Evolutionary conservation across 176 grass and related monocot genomes (phyloP), one percentile per base, ranked within the genome.

Genomic region (Triticum urartu): DNA sequence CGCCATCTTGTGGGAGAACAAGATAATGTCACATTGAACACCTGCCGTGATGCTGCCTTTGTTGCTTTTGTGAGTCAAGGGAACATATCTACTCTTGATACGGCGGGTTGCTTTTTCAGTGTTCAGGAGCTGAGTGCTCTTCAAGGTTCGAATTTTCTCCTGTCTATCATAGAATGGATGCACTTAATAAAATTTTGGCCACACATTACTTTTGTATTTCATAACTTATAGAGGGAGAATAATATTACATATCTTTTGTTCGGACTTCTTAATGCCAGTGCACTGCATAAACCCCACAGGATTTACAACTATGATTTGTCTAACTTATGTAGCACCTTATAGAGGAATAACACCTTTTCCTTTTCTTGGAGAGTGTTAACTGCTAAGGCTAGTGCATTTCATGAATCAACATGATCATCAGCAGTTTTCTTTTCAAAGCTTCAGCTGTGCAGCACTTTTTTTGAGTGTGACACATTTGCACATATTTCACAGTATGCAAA

Each of bases 41-140:
- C 86, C 34, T 95, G 96, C 88, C 91, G 91, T 60, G 90, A 98
- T 84, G 93, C 96, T 79, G 93, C 96, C 81, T 98, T 98, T 89
- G 81, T 98, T 86, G 93, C 96, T 74, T 75, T 98, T 84, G 86
- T 86, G 73, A 88, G 88, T 87, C 89, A 95, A 79, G 90, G 88
- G 81, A 93, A 86, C 63, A 86, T 92, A 72, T 92, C 93, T 72
- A 79, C 79, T 76, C 18, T 92, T 88, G 91, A 95, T 77, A 68
- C 84, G 0, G 93, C 96, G 3, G 68, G 75, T 74, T 98, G 95
- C 75, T 98, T 94, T 86, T 98, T 98, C 66, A 98, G 26, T n/a
- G 93, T 94, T 35, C 94, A 95, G 86, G 89, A 81, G 68, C 86
- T 98, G 78, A 86, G 82, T 81, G 61, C 88, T 92, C 86, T 88